A percentile compares a stretch with the other conserved stretches of the same genome.
These are phyloP conservation scores for Aspergillus jensenii DNA, from an alignment of 2,329 filamentous ascomycete species.

Conservation along the genomic window DNA sequence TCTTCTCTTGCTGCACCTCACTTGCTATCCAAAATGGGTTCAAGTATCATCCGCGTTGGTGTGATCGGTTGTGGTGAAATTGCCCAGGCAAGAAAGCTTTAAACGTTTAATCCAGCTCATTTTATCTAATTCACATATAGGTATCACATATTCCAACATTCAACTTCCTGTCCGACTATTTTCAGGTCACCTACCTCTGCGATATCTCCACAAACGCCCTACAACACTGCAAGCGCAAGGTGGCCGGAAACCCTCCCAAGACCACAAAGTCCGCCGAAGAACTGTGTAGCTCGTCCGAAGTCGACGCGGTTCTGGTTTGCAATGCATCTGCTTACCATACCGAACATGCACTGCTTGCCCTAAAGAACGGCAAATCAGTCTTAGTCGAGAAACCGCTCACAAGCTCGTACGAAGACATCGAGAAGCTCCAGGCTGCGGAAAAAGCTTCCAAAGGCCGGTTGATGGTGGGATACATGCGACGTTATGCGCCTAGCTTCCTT, in stretches of 20 bases:
- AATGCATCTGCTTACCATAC: slow-evolving; percentile 54
- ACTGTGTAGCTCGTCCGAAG: slow-evolving; percentile 43
- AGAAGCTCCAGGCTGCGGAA: slow-evolving; percentile 41
- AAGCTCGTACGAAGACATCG: slow-evolving; percentile 30
- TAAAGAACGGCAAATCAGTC: slow-evolving; percentile 53
- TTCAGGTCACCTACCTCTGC: slow-evolving; percentile 50
- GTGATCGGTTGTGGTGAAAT: slow-evolving; percentile 47
- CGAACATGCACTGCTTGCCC: slow-evolving; percentile 48
- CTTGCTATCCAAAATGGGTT: background rate
- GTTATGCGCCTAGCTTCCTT: slow-evolving; percentile 56
- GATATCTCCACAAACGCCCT: slow-evolving; percentile 50
- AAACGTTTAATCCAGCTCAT: too few species aligned
- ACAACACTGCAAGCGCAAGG: slow-evolving; percentile 38
- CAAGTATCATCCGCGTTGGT: background rate
- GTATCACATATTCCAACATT: slow-evolving; percentile 50
- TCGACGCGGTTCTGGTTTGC: slow-evolving; percentile 53
- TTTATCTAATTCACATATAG: background rate
- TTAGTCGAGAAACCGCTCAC: slow-evolving; percentile 59
- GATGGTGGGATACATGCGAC: slow-evolving; percentile 61
- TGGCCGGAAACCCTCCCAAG: slow-evolving; percentile 21
- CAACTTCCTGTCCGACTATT: slow-evolving; percentile 45
- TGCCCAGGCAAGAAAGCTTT: slow-evolving; percentile 39
- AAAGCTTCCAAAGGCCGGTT: slow-evolving; percentile 38
- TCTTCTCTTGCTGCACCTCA: background rate
- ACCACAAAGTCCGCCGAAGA: slow-evolving; percentile 41